Percentiles rank a stretch among this genome's conserved stretches.
Evolutionary conservation across 83 land plant species (phyloP).

Genomic region (Picea abies): DNA sequence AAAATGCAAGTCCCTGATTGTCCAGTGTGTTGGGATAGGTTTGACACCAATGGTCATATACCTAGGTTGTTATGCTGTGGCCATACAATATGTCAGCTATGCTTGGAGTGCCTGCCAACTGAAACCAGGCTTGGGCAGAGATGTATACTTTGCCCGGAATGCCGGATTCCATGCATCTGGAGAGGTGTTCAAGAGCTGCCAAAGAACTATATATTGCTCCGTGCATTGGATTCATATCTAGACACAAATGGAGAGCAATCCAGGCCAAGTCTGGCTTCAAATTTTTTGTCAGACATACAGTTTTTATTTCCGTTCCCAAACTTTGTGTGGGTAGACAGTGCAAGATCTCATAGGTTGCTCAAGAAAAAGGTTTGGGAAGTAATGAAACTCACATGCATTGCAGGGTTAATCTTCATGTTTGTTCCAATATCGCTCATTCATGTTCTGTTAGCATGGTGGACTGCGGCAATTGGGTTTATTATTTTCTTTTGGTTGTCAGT

Average conservation of each 20-base stretch:
- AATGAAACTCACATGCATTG: slow-evolving; percentile 28
- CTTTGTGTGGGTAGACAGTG: slow-evolving; percentile 17
- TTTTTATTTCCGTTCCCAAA: slow-evolving; percentile 20
- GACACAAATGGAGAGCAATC: neutral
- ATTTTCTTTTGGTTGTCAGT: slow-evolving; percentile 34
- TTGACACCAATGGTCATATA: slow-evolving; percentile 30
- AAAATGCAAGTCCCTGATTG: slow-evolving; percentile 46
- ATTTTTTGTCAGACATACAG: slow-evolving; percentile 15
- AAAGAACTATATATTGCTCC: slow-evolving; percentile 48
- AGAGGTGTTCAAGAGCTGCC: slow-evolving; percentile 45
- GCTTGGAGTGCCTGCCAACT: slow-evolving; percentile 39
- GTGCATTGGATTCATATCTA: slow-evolving; percentile 17
- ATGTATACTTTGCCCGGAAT: slow-evolving; percentile 52
- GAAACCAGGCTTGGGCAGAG: slow-evolving; percentile 29
- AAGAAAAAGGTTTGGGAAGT: slow-evolving; percentile 44
- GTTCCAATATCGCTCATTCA: slow-evolving; percentile 44
- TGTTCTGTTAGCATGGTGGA: slow-evolving; percentile 49
- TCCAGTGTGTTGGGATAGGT: slow-evolving; percentile 54
- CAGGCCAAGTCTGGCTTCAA: slow-evolving; percentile 7
- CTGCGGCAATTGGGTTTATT: slow-evolving; percentile 36
- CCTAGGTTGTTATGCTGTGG: slow-evolving; percentile 54
- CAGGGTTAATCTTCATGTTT: slow-evolving; percentile 22
- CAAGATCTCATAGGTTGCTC: slow-evolving; percentile 23
- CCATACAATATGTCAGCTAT: slow-evolving; percentile 49
- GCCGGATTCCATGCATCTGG: slow-evolving; percentile 46